These are phyloP conservation scores for Penicillium lividum DNA, from an alignment of 495 filamentous ascomycete genomes.

Conservation along the genomic window DNA sequence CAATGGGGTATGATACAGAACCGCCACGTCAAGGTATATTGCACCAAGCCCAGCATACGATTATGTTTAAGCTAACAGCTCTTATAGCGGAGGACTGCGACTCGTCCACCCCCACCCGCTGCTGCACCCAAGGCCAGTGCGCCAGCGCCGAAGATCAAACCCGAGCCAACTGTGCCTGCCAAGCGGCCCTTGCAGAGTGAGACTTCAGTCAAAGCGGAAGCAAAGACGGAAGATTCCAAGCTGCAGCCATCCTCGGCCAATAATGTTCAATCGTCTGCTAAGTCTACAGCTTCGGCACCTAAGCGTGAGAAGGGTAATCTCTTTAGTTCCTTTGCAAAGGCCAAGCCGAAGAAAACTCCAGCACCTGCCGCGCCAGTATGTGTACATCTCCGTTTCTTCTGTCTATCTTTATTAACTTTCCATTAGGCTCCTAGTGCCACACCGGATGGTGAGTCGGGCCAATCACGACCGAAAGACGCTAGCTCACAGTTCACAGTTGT, in stretches of 20 bases:
- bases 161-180: slow-evolving; percentile 35
- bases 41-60: neutral
- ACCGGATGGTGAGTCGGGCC: slow-evolving; percentile 55
- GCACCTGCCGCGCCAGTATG: slow-evolving; percentile 30
- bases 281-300: slow-evolving; percentile 39
- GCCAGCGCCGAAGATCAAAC: slow-evolving; percentile 19
- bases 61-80: slow-evolving; percentile 13
- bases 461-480: neutral
- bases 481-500: slow-evolving; percentile 27
- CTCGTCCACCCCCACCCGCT: slow-evolving; percentile 33
- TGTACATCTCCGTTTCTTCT: neutral
- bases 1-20: slow-evolving; percentile 74
- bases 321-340: slow-evolving; percentile 83
- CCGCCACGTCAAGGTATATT: slow-evolving; percentile 55
- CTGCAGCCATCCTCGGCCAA: slow-evolving; percentile 26
- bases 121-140: slow-evolving; percentile 15
- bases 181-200: slow-evolving; percentile 36
- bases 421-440: slow-evolving; percentile 28
- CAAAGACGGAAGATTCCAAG: slow-evolving; percentile 34
- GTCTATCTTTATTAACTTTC: slow-evolving; percentile 7
- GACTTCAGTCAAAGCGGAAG: slow-evolving; percentile 26
- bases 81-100: slow-evolving; percentile 50
- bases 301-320: slow-evolving; percentile 68
- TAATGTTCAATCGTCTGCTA: slow-evolving; percentile 34
- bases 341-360: slow-evolving; percentile 63